Base-by-base conservation (phyloP, 2,329 filamentous ascomycete species). In the Rutstroemia sydowiana region DNA sequence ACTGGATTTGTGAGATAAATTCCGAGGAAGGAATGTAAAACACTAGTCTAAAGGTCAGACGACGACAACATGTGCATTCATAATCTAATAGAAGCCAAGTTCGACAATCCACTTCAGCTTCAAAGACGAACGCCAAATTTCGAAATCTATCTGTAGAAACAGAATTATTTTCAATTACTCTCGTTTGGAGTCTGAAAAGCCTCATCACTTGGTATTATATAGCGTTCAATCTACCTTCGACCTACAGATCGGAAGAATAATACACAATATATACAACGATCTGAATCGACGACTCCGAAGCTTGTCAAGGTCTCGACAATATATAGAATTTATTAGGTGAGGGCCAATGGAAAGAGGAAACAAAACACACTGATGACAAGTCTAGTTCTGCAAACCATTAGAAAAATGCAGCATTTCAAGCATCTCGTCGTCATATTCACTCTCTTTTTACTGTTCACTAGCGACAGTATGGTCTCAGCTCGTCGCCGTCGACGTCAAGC, bases 41-140 rank as follows among this genome's bases (percentile, higher is more conserved):
- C 20, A 26, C 10, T 21, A 28, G 39, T 13, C 39, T 28, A 14
- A 32, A 32, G 39, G 39, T 42, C 39, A 51, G 21, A 28, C 46
- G 48, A 51, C 48, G 42, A 51, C 14, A 28, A 40, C 48, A 46
- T 46, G 48, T 26, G 48, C 48, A 30, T 23, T 45, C 26, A 21
- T 45, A 10, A 51, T 32, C 30, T 14, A 18, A n/a, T 13, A 32
- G 32, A 40, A n/a, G 21, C 14, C 14, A 46, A 30, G 30, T 18
- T 5, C n/a, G 21, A 23, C 18, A 42, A 42, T 23, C 26, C 39
- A 42, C 20, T 14, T 28, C 23, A 11, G 14, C 18, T 13, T n/a
- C 11, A 23, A 14, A 21, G 13, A 13, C 2, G 14, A 43, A 31
- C n/a, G 31, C 31, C 26, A n/a, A 39, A 16, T 39, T 39, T 16